Percentiles rank a stretch among this genome's conserved stretches.
Conservation (phyloP, 768 basidiomycete genomes). For the Termitomyces sp. region DNA sequence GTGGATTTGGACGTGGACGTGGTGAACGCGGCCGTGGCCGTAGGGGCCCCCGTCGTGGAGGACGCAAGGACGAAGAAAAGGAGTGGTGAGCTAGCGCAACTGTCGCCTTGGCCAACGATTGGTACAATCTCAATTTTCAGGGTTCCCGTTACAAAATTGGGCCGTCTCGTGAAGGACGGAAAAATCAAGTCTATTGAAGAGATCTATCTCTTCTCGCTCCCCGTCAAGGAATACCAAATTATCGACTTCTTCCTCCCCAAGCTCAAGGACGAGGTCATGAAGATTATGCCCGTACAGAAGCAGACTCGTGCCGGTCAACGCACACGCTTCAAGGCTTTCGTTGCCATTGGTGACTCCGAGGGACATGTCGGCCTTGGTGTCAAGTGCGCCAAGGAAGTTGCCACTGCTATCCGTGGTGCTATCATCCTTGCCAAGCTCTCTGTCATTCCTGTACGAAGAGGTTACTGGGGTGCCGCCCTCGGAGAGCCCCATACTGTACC, state of each 20-base stretch:
- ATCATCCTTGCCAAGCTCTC: constrained; percentile 99
- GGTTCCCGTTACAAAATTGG: constrained; percentile 98
- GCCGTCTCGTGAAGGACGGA: constrained; percentile 98
- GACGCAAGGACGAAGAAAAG: constrained; percentile 99
- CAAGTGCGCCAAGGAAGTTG: constrained; percentile 99
- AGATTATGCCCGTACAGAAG: constrained; percentile 99
- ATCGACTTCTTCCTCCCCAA: constrained; percentile 99
- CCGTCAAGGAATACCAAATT: constrained; percentile 99
- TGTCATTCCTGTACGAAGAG: constrained; percentile 96
- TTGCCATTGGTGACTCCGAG: constrained; percentile 98
- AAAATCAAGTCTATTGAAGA: constrained; percentile 99
- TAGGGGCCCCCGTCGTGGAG: constrained; percentile 89
- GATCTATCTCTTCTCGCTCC: constrained; percentile 99
- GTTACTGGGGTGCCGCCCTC: constrained; percentile 99
- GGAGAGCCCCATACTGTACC: constrained; percentile 99
- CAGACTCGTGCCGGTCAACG: constrained; percentile 99
- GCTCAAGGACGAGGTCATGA: constrained; percentile 99
- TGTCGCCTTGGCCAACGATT: neutral
- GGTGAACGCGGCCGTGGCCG: constrained; percentile 89
- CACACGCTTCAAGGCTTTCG: constrained; percentile 99
- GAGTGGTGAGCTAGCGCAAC: constrained; percentile 72
- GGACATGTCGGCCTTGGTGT: constrained; percentile 99
- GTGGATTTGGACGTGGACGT: constrained; percentile 82
- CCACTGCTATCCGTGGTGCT: constrained; percentile 98
- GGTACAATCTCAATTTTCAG: constrained; percentile 34